Percentiles rank a stretch among this genome's conserved stretches.
Evolutionary conservation across 1,284 basidiomycete species (phyloP).

Genomic region (Chalciporus sp.): DNA sequence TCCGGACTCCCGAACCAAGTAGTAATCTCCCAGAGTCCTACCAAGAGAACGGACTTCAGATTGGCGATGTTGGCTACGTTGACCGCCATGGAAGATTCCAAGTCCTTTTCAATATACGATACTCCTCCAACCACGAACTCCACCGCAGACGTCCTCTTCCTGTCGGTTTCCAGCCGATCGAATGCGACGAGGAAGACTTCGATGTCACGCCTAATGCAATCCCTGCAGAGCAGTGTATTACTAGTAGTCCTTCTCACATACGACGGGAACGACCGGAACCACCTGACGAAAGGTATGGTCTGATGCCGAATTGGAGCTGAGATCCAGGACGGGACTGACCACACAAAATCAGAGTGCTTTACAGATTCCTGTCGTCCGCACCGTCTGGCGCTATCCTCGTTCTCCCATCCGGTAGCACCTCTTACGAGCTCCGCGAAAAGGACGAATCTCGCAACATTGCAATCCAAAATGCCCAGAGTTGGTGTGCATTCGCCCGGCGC

Average conservation of each 20-base stretch:
- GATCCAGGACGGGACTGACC: too few species aligned
- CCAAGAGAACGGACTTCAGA: conserved; percentile 6
- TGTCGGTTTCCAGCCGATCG: not conserved
- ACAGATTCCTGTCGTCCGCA: not conserved
- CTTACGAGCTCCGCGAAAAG: not conserved
- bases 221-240: too few species aligned
- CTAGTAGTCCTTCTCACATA: too few species aligned
- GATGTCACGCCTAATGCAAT: too few species aligned
- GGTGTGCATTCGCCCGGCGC: not conserved
- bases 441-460: not conserved
- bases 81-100: not conserved
- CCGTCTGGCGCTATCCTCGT: conserved; percentile 10
- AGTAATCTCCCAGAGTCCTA: not conserved
- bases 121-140: not conserved
- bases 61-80: conserved; percentile 14
- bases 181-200: too few species aligned
- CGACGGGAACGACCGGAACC: too few species aligned
- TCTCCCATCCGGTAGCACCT: conserved; percentile 8
- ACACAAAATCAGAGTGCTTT: too few species aligned
- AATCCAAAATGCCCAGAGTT: not conserved
- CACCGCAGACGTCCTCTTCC: not conserved
- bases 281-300: too few species aligned
- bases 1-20: conserved; percentile 5
- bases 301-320: too few species aligned
- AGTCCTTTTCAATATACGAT: conserved; percentile 8